Base-by-base conservation (phyloP, 2,329 filamentous ascomycete genomes). In the Claviceps fusiformis region DNA sequence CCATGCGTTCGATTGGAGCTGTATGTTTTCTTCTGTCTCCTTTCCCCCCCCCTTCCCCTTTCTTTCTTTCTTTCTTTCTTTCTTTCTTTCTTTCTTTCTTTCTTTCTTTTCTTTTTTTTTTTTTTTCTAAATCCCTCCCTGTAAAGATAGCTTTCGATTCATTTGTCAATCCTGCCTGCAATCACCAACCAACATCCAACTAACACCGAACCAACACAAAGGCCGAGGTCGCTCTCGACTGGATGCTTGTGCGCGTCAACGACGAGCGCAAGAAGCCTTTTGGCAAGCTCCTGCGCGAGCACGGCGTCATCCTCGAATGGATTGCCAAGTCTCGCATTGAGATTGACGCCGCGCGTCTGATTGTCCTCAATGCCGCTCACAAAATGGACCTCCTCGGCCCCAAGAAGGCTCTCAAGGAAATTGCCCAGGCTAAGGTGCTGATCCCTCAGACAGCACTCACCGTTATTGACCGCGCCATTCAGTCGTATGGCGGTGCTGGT, bases 221-320 rank as follows among this genome's bases (percentile, higher is more conserved):
- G 76, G 85, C 93, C 19, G 93, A 98, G 72, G 82, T 85, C 61
- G 93, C 91, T 0, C 81, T 98, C 29, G 92, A 97, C 66, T 95
- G 88, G 86, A 87, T 97, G 81, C 80, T 98, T 56, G 87, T 90
- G 64, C 86, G 93, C 59, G 85, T 95, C 73, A 97, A 97, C 73
- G 92, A 98, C 73, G 83, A 88, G 52, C 77, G 74, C 64, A 96
- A 96, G 79, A 90, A 85, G 65, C 86, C 93, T 0, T 98, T 98
- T 67, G 90, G 90, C 67, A 88, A 95, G 74, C 79, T 84, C 56
- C 81, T 98, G 46, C 80, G 82, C 66, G 83, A 95, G 68, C 93
- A 98, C 72, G 93, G 92, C 63, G 88, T 96, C 43, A 92, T 96
- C 71, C 82, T 97, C 45, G 89, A 96, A 68, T 95, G 93, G 80